A percentile compares a stretch with the other conserved stretches of the same genome.
Evolutionary conservation across 441 rosid genomes (phyloP).

Genomic region (Adansonia rubrostipa): DNA sequence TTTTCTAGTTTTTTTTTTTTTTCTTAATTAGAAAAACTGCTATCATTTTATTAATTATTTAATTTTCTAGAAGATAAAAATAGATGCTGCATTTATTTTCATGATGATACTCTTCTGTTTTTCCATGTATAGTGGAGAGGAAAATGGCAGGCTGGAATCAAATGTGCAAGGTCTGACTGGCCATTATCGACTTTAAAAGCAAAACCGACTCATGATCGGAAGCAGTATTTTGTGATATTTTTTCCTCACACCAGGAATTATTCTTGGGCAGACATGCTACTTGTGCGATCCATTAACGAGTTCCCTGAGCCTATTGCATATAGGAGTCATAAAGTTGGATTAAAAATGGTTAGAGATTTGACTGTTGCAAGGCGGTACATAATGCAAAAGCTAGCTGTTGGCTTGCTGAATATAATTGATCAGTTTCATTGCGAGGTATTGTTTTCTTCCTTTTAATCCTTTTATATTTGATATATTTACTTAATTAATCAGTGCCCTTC

Average conservation of each 20-base stretch:
- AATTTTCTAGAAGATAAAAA: constrained; percentile 6
- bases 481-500: constrained; percentile 19
- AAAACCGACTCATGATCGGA: constrained; percentile 96
- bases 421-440: constrained; percentile 83
- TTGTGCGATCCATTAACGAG: constrained; percentile 74
- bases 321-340: constrained; percentile 73
- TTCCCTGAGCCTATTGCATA: constrained; percentile 91
- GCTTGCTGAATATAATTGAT: constrained; percentile 85
- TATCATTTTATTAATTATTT: background rate
- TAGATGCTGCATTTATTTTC: constrained; percentile 26
- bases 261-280: constrained; percentile 99
- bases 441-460: constrained; percentile 14
- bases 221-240: constrained; percentile 86
- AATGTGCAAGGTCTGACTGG: constrained; percentile 95
- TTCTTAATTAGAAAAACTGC: background rate
- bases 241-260: constrained; percentile 97
- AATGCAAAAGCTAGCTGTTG: constrained; percentile 85
- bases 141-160: constrained; percentile 96
- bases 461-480: constrained; percentile 17
- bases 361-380: constrained; percentile 80
- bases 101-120: constrained; percentile 29
- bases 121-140: constrained; percentile 91
- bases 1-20: background rate
- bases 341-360: constrained; percentile 84
- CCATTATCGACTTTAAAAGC: constrained; percentile 88